Base-by-base conservation (phyloP, 352 stramenopile species). In the Saprolegnia parasitica region DNA sequence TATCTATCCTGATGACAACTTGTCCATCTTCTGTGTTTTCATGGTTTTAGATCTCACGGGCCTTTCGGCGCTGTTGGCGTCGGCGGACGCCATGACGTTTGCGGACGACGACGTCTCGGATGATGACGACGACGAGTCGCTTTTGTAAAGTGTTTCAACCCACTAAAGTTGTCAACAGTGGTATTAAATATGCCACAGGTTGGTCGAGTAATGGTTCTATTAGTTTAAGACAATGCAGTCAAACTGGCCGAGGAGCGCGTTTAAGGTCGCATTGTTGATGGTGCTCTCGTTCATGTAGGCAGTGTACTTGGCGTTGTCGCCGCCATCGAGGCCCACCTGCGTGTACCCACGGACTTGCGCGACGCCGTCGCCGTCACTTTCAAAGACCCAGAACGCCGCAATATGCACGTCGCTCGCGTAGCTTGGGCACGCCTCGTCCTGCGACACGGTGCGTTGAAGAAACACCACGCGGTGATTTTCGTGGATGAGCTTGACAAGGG, bases 21-120 rank as follows among this genome's bases (percentile, higher is more conserved):
- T 45, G 26, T n/a, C 13, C 24, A n/a, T 60, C 5, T 60, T 35
- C 24, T 37, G 13, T 0, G 24, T n/a, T 47, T 39, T n/a, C 26
- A 62, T 65, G 35, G 21, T 52, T 6, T 16, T 65, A 65, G 81
- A 93, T 42, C 80, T 95, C 49, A 95, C 86, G 42, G 86, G 86
- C 0, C 71, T 95, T 18, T 75, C 84, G 42, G 73, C 82, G 32
- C 73, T 93, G 0, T 87, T 80, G 5, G 58, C 84, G 45, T 73
- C 85, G 16, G 83, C 81, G 0, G 84, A 95, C 26, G 70, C 75
- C 15, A 72, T 90, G 10, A 73, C 84, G 49, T 77, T 92, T 21
- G 86, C 93, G 49, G 68, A 89, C 3, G 81, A 89, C 21, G 65
- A 56, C 15, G 83, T 88, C 55, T 88, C 78, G 40, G 81, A 88